Conservation (phyloP, 805 yeast genomes). For the Sungouiella blattae region DNA sequence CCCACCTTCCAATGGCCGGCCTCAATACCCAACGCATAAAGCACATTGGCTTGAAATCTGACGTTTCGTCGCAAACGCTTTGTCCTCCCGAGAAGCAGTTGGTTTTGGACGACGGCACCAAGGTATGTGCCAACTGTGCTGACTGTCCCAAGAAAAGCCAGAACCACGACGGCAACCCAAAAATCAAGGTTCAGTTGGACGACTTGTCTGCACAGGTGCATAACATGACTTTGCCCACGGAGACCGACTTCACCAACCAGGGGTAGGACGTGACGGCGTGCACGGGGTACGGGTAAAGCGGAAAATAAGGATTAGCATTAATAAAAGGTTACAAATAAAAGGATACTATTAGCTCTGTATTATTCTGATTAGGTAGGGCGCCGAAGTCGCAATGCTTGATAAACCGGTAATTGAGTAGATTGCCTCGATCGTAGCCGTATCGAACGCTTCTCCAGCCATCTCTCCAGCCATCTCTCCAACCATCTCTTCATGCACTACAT, state of each 20-base stretch:
- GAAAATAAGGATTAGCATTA: no score
- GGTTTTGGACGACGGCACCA: conserved; percentile 21
- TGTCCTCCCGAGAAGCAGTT: conserved; percentile 10
- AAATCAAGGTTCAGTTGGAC: conserved; percentile 10
- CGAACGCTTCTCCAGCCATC: neutral
- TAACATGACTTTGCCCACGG: no score
- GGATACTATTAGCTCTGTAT: no score
- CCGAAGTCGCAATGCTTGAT: no score
- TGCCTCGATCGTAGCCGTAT: neutral
- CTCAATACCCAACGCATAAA: neutral
- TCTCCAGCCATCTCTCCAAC: neutral
- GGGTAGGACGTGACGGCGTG: no score
- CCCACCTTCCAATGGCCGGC: conserved; percentile 1
- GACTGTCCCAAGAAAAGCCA: conserved; percentile 23
- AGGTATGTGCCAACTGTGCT: conserved; percentile 27
- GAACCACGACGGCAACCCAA: conserved; percentile 10
- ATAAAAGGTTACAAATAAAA: no score
- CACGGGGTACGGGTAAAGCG: no score
- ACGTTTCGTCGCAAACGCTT: conserved; percentile 2
- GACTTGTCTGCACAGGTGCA: neutral
- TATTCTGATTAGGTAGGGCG: no score
- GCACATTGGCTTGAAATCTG: neutral
- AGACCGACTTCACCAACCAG: no score
- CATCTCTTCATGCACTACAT: neutral
- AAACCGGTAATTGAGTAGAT: neutral